A percentile compares a stretch with the other conserved stretches of the same genome.
phyloP scores from a whole-genome alignment of 305 asterid species.

The Plantago lanceolata region DNA sequence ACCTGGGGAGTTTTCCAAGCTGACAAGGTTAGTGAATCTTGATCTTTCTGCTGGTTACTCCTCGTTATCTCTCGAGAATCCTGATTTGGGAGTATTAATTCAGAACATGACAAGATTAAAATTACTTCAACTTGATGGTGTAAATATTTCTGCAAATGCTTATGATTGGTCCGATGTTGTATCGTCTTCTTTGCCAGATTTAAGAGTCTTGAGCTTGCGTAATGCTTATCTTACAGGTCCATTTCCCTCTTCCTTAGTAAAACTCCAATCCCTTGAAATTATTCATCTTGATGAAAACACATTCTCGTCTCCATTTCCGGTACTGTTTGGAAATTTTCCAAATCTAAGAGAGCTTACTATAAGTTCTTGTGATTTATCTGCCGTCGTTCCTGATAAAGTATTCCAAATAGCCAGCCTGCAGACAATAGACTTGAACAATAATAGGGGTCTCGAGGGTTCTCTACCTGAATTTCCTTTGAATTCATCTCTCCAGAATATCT shows the following conservation, averaged over 20 bases:
- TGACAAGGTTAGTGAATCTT: constrained; percentile 47
- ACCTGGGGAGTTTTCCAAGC: constrained; percentile 37
- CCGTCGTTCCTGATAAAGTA: constrained; percentile 36
- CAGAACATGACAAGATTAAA: constrained; percentile 31
- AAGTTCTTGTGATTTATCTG: constrained; percentile 33
- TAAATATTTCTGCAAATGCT: constrained; percentile 41
- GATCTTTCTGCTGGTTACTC: constrained; percentile 42
- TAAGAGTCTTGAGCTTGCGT: constrained; percentile 51
- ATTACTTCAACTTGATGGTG: constrained; percentile 49
- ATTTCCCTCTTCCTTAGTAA: constrained; percentile 32
- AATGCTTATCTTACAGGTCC: constrained; percentile 38
- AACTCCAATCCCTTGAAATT: constrained; percentile 40
- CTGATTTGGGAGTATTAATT: constrained; percentile 33
- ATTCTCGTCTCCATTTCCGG: constrained; percentile 40
- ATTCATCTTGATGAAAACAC: constrained; percentile 42
- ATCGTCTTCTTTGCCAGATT: constrained; percentile 43
- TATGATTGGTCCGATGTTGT: constrained; percentile 39
- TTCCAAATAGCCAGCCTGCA: constrained; percentile 42
- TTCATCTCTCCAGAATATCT: constrained; percentile 38
- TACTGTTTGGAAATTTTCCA: constrained; percentile 35
- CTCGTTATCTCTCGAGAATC: constrained; percentile 30
- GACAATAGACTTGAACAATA: constrained; percentile 38
- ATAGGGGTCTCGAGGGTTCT: constrained; percentile 46
- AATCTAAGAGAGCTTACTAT: constrained; percentile 37
- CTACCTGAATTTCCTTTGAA: constrained; percentile 47